Conservation (phyloP, 140 eudicot species). For the Erigeron philadelphicus region DNA sequence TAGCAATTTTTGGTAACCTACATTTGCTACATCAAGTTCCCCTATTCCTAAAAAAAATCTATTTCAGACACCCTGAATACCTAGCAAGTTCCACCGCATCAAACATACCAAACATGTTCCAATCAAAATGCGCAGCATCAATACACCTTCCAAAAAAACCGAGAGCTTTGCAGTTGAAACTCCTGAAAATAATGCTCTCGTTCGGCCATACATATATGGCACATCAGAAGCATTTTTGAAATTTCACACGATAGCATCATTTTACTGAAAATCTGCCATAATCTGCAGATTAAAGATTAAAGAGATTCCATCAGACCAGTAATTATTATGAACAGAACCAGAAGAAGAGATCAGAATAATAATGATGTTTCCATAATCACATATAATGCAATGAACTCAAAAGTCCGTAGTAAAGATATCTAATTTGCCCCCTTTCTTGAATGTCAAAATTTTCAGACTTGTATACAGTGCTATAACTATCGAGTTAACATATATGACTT, state of each 20-base stretch:
- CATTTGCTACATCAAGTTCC: slow-evolving; percentile 38
- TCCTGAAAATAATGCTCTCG: background rate
- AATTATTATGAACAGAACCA: background rate
- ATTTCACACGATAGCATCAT: slow-evolving; percentile 14
- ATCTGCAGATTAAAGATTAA: slow-evolving; percentile 16
- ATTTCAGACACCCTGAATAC: slow-evolving; percentile 32
- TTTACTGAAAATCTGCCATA: slow-evolving; percentile 1
- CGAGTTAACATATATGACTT: too few species aligned
- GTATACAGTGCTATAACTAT: too few species aligned
- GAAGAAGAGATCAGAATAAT: background rate
- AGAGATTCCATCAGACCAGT: background rate
- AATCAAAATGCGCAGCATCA: slow-evolving; percentile 15
- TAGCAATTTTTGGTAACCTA: slow-evolving; percentile 37
- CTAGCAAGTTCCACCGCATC: slow-evolving; percentile 21
- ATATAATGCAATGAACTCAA: background rate
- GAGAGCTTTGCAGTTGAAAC: background rate
- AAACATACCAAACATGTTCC: slow-evolving; percentile 12
- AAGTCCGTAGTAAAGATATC: background rate
- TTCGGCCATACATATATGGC: background rate
- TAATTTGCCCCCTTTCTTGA: background rate
- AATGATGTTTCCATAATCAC: background rate
- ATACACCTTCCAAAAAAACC: background rate
- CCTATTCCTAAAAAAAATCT: slow-evolving; percentile 25
- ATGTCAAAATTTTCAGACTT: background rate
- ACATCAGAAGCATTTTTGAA: slow-evolving; percentile 8